These are phyloP conservation scores for Penicillium hesseltinei DNA, from an alignment of 2,329 filamentous ascomycete species.

Conservation along the genomic window DNA sequence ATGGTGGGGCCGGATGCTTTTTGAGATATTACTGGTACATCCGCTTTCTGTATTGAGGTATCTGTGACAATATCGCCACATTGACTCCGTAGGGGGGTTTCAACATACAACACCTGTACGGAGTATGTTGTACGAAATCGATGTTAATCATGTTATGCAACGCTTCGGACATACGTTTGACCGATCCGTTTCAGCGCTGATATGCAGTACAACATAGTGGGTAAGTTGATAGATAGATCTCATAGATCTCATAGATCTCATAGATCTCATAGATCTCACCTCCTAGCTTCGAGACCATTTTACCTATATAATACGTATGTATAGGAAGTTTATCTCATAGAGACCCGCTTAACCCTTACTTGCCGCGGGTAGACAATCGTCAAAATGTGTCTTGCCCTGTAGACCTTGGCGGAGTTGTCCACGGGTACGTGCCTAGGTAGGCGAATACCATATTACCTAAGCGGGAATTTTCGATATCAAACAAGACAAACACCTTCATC, in stretches of 20 bases:
- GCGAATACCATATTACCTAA: background rate
- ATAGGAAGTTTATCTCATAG: background rate
- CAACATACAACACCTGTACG: background rate
- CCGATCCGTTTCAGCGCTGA: background rate
- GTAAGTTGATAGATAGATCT: background rate
- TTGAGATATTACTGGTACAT: background rate
- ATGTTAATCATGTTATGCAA: background rate
- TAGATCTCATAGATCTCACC: background rate
- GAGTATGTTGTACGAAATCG: no score
- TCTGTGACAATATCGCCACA: background rate
- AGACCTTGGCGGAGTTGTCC: background rate
- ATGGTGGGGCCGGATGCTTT: background rate
- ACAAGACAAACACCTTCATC: constrained; percentile 19
- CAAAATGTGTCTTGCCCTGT: background rate
- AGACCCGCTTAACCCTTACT: background rate
- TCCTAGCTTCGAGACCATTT: background rate
- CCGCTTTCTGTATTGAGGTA: background rate
- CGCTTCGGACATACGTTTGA: background rate
- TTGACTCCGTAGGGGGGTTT: background rate
- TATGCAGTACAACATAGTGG: background rate
- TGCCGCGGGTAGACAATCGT: background rate
- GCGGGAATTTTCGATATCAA: constrained; percentile 7
- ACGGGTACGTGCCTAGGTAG: no score
- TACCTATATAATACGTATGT: background rate
- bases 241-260: background rate